phyloP scores from a whole-genome alignment of 169 alveolate species.

The Plasmodium gallinaceum region DNA sequence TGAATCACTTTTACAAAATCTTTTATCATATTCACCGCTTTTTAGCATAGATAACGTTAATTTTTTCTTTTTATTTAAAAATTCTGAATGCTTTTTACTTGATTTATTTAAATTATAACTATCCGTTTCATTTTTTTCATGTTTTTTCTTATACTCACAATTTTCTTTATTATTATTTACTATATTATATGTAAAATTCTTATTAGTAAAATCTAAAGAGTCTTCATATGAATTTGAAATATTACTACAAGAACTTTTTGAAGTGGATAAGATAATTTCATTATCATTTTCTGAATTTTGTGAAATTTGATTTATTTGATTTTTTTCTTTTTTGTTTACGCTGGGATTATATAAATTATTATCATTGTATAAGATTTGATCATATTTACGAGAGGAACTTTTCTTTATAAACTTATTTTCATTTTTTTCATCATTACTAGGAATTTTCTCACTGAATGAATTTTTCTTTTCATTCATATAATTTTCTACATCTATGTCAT shows the following conservation, averaged over 20 bases:
- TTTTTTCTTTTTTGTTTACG: too few relatives aligned
- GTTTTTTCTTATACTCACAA: too few relatives aligned
- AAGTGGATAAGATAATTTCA: too few relatives aligned
- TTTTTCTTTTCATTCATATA: background rate
- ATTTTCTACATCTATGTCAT: background rate
- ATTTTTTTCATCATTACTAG: background rate
- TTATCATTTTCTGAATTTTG: too few relatives aligned
- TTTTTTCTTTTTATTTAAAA: background rate
- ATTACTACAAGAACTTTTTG: too few relatives aligned
- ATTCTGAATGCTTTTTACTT: background rate
- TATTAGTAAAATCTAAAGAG: background rate
- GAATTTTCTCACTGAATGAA: background rate
- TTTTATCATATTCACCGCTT: background rate
- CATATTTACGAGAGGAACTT: background rate
- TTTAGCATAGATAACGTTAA: constrained; percentile 1
- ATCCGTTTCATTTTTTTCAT: too few relatives aligned
- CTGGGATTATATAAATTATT: background rate
- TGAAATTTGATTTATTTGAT: too few relatives aligned
- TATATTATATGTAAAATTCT: background rate
- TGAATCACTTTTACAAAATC: background rate
- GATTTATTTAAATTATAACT: background rate
- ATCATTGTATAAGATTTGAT: background rate
- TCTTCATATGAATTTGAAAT: background rate
- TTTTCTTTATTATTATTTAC: too few relatives aligned
- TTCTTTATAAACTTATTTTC: background rate